phyloP scores from a whole-genome alignment of 495 filamentous ascomycete species.

The Podospora pseudoanserina region DNA sequence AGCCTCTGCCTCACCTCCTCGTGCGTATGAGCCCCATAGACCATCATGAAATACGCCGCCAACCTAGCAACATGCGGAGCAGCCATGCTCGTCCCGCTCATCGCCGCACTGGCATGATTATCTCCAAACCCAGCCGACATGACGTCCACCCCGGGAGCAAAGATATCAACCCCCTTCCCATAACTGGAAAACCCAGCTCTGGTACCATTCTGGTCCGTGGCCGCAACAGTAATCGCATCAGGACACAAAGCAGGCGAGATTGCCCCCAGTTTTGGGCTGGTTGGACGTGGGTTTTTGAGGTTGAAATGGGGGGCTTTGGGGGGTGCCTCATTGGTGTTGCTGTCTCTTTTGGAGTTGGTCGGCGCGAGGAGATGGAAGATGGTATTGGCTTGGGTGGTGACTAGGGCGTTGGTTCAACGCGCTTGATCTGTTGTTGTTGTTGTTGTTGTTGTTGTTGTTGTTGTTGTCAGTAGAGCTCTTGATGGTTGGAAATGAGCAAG shows the following conservation, averaged over 20 bases:
- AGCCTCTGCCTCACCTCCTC: slow-evolving; percentile 30
- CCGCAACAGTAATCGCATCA: slow-evolving; percentile 55
- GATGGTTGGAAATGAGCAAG: neutral
- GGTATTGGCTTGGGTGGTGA: neutral
- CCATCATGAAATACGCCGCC: slow-evolving; percentile 43
- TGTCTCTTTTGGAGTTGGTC: neutral
- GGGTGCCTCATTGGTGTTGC: too few relatives aligned
- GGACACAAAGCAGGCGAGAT: slow-evolving; percentile 54
- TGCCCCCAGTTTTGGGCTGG: slow-evolving; percentile 37
- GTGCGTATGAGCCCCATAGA: slow-evolving; percentile 3
- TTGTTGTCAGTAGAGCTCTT: too few relatives aligned
- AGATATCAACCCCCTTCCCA: slow-evolving; percentile 55
- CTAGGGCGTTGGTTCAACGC: neutral
- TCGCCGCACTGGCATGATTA: slow-evolving; percentile 35
- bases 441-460: neutral
- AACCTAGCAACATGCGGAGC: slow-evolving; percentile 50
- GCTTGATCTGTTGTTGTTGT: neutral
- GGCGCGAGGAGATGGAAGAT: neutral
- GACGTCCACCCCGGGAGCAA: slow-evolving; percentile 53
- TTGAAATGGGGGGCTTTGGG: neutral
- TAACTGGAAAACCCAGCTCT: slow-evolving; percentile 59
- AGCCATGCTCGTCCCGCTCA: slow-evolving; percentile 49
- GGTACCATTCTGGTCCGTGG: slow-evolving; percentile 43
- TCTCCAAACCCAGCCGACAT: slow-evolving; percentile 25
- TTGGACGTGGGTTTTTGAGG: neutral